These are phyloP conservation scores for Pseudocercospora macadamiae DNA, from an alignment of 2,329 filamentous ascomycete species.

Conservation along the genomic window DNA sequence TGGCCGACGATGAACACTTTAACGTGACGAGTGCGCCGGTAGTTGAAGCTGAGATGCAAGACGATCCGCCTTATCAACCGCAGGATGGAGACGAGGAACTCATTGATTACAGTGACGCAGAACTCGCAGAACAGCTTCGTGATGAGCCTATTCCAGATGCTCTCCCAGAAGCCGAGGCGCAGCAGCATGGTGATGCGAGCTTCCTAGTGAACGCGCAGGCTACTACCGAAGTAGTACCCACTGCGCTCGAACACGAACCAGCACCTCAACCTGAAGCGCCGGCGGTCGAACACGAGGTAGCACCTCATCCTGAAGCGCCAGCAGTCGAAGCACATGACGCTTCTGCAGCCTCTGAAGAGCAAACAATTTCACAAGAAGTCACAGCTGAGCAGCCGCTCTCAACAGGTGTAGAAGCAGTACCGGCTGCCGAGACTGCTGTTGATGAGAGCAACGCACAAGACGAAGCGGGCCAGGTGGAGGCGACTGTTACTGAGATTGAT, in stretches of 20 bases:
- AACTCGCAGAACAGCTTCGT: slow-evolving; percentile 21
- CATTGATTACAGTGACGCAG: slow-evolving; percentile 42
- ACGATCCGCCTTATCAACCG: slow-evolving; percentile 26
- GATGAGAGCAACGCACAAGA: background rate
- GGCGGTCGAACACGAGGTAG: slow-evolving; percentile 20
- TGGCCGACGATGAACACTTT: slow-evolving; percentile 35
- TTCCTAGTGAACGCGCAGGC: slow-evolving; percentile 9
- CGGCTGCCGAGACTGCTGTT: background rate
- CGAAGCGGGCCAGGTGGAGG: background rate
- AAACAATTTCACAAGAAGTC: background rate
- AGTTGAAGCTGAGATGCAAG: slow-evolving; percentile 36
- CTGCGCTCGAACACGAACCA: slow-evolving; percentile 23
- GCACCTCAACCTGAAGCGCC: slow-evolving; percentile 19
- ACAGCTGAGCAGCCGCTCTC: background rate
- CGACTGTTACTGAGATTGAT: background rate
- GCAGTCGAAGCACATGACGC: background rate
- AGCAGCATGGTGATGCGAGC: slow-evolving; percentile 4
- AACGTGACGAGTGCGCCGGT: slow-evolving; percentile 36
- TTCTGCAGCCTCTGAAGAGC: background rate
- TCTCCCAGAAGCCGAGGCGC: slow-evolving; percentile 4
- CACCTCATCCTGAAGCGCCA: slow-evolving; percentile 20
- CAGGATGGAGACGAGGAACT: slow-evolving; percentile 39
- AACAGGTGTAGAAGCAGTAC: background rate
- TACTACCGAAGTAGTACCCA: slow-evolving; percentile 13
- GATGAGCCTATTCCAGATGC: slow-evolving; percentile 5